Evolutionary conservation across 345 rosid species (phyloP), one percentile per base, ranked within the genome.

Genomic region (Aurinia saxatilis): DNA sequence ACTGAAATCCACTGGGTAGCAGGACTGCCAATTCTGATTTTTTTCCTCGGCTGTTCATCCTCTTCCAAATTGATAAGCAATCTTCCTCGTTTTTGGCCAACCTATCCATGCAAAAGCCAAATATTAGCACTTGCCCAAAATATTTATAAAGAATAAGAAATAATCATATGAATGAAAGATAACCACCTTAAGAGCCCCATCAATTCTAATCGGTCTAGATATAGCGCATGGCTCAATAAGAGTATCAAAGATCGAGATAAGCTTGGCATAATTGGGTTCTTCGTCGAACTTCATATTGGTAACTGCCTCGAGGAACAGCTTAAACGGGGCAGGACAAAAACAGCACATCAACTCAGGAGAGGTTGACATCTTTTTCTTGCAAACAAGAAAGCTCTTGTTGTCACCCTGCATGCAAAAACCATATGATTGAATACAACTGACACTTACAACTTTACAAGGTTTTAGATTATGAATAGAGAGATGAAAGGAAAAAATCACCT

Each of bases 1-100:
- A 92, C 95, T 58, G 91, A 89, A 55, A 87, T 81, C 97, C 98
- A 89, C 71, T 92, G 98, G 12, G 86, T 82, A 60, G 98, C 95
- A 7, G 97, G 91, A 80, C 82, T 89, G 34, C 98, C 97, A 40
- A 87, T 46, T 53, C 95, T 84, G 40, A 92, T 60, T 77, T 85
- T 92, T 80, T 89, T 92, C 76, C 78, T 87, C 5, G 93, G 93
- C 67, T 86, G 97, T 68, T 85, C 95, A 71, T 92, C 96, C 70
- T 87, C 98, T 69, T 89, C 95, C 64, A 83, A 79, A 64, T 89
- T 91, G 58, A 84, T 73, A 8, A 73, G 73, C 66, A 85, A 52
- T 63, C 91, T 82, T 52, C 85, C 86, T 61, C 98, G 81, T 73
- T 92, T 92, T 58, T 85, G 90, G 55, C 95, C 95, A 64, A 84